A percentile compares a stretch with the other conserved stretches of the same genome.
Evolutionary conservation across 2,329 filamentous ascomycete genomes (phyloP).

Genomic region (Pezicula rhizophila): DNA sequence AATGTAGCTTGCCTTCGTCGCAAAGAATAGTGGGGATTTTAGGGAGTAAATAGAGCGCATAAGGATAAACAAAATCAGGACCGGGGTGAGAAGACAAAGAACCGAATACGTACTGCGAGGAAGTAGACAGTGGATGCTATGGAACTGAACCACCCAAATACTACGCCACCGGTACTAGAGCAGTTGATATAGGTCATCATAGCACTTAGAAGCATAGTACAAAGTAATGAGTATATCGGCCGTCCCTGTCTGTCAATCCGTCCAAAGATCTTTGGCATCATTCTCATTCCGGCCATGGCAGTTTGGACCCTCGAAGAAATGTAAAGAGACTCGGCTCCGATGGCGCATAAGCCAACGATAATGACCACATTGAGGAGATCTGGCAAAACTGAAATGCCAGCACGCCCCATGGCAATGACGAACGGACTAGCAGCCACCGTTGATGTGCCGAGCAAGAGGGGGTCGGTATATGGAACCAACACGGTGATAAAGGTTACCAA

Average conservation of each 20-base stretch:
- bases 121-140: neutral
- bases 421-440: neutral
- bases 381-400: neutral
- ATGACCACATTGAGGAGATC: neutral
- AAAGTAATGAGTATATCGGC: neutral
- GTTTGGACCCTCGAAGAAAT: neutral
- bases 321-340: neutral
- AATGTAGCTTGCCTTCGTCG: no score
- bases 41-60: no score
- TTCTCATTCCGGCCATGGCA: neutral
- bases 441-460: neutral
- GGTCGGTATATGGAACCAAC: neutral
- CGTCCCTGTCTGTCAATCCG: neutral
- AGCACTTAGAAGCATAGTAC: neutral
- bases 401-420: neutral
- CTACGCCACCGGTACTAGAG: neutral
- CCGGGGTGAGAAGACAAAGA: no score
- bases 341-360: neutral
- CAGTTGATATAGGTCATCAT: constrained; percentile 2
- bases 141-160: neutral
- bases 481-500: neutral
- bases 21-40: no score
- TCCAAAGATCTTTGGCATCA: neutral
- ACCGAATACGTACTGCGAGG: neutral
- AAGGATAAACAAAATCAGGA: no score